A percentile compares a stretch with the other conserved stretches of the same genome.
phyloP scores from a whole-genome alignment of 2,329 filamentous ascomycete species.

The Paradendryphiella salina region DNA sequence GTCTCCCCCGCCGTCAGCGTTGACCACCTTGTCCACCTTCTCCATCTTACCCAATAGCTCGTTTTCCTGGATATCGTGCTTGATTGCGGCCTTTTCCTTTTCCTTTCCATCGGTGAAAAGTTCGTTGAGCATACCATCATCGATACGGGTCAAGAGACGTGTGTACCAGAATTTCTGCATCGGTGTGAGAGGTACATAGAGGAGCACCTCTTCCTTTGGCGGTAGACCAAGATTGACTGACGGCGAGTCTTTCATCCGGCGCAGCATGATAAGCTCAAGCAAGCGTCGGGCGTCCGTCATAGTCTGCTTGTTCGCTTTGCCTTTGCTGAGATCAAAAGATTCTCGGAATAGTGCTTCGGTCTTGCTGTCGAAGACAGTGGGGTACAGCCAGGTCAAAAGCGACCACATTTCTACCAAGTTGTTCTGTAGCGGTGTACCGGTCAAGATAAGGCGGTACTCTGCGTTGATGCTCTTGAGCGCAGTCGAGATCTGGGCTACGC shows the following conservation, averaged over 20 bases:
- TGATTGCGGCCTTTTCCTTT: constrained; percentile 50
- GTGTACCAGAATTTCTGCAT: constrained; percentile 64
- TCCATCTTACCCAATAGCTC: constrained; percentile 41
- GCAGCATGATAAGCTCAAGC: constrained; percentile 62
- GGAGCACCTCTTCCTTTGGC: constrained; percentile 59
- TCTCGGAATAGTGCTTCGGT: constrained; percentile 57
- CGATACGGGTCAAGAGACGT: constrained; percentile 59
- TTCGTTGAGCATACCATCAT: constrained; percentile 56
- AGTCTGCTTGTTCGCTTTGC: constrained; percentile 57
- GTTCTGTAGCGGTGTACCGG: constrained; percentile 63
- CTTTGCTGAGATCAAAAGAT: constrained; percentile 60
- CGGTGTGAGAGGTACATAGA: constrained; percentile 62
- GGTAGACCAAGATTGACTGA: constrained; percentile 60
- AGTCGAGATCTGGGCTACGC: constrained; percentile 49
- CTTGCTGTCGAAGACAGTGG: constrained; percentile 59
- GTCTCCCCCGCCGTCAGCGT: constrained; percentile 22
- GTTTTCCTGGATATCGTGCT: constrained; percentile 46
- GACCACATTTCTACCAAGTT: constrained; percentile 62
- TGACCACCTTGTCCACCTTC: constrained; percentile 36
- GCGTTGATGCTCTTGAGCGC: constrained; percentile 51
- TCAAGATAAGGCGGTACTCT: constrained; percentile 56
- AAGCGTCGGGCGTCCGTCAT: constrained; percentile 58
- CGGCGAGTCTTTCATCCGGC: constrained; percentile 60
- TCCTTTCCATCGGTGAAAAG: constrained; percentile 55
- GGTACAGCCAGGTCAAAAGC: constrained; percentile 61